Evolutionary conservation across 2,329 filamentous ascomycete species (phyloP).

Genomic region (Laburnicola sp.): DNA sequence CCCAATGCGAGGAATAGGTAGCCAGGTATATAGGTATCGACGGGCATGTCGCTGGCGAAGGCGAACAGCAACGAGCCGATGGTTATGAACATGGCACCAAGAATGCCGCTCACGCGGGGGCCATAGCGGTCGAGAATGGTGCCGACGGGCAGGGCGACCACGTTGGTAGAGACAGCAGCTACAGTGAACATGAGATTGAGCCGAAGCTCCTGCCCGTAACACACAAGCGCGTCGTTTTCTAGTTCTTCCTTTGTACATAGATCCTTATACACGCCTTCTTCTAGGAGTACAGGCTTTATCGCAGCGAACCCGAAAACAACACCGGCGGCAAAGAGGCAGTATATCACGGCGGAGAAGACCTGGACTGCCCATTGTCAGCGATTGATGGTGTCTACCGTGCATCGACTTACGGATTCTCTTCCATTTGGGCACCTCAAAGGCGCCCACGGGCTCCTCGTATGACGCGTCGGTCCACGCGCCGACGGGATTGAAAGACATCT

Average conservation of each 20-base stretch:
- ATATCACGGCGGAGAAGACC: conserved; percentile 68
- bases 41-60: conserved; percentile 64
- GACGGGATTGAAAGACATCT: conserved; percentile 55
- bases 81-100: conserved; percentile 69
- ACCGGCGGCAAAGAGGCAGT: conserved; percentile 74
- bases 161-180: conserved; percentile 84
- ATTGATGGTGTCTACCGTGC: neutral
- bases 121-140: conserved; percentile 83
- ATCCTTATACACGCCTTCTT: conserved; percentile 43
- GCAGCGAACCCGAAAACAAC: conserved; percentile 49
- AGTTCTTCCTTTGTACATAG: conserved; percentile 43
- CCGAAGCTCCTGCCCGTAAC: conserved; percentile 46
- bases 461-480: conserved; percentile 49
- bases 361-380: conserved; percentile 58
- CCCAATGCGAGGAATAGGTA: conserved; percentile 56
- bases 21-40: conserved; percentile 66
- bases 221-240: conserved; percentile 37
- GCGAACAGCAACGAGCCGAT: conserved; percentile 74
- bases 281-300: conserved; percentile 46
- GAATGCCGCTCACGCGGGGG: conserved; percentile 73
- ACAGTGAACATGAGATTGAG: conserved; percentile 93
- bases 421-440: conserved; percentile 58
- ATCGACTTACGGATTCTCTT: conserved; percentile 54
- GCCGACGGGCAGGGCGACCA: conserved; percentile 81
- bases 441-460: conserved; percentile 49